Evolutionary conservation across 805 yeast species (phyloP), one percentile per base, ranked within the genome.

Genomic region (Saccharomycopsis babjevae): DNA sequence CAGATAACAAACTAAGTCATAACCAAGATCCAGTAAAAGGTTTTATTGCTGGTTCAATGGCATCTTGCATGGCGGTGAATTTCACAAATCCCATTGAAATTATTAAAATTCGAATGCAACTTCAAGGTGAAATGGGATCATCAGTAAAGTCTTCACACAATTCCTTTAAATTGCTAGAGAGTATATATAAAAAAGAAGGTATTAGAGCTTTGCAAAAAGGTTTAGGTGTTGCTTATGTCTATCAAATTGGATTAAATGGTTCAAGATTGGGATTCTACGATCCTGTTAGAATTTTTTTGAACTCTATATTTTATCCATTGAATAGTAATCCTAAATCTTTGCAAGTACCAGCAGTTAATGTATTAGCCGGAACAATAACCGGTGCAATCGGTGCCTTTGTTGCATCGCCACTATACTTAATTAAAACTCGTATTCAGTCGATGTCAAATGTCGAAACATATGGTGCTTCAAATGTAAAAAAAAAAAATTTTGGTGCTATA

Each of bases 1-100:
- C 52, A 10, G 52, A 46, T 46, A 46, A 46, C 28, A 46, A 46
- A 28, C 52, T 46, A 1, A 46, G 52, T 46, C 52, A 46, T 25
- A 46, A 46, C 15, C 52, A 46, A 46, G 52, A 46, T 18, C 52
- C 32, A 22, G 25, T 46, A 3, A 46, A 46, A 13, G 52, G 52
- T 5, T 46, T 46, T 15, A 20, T 18, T 18, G 20, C 39, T 39
- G 60, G 62, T 1, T 52, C 60, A 25, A 28, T 61, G 11, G 99
- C 99, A 2, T 97, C 98, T 2, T 92, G 98, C 76, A 94, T 96
- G 59, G 98, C 99, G 0, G 99, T 94, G 54, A 93, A 97, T 0
- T 85, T 93, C 70, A 92, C 98, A 3, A 94, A 94, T 71, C 99
- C 99, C 5, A 86, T 94, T 65, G 99, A 94, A 73, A 77, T 94